Conservation (phyloP, 1,284 basidiomycete species). For the Pascua guehoae region DNA sequence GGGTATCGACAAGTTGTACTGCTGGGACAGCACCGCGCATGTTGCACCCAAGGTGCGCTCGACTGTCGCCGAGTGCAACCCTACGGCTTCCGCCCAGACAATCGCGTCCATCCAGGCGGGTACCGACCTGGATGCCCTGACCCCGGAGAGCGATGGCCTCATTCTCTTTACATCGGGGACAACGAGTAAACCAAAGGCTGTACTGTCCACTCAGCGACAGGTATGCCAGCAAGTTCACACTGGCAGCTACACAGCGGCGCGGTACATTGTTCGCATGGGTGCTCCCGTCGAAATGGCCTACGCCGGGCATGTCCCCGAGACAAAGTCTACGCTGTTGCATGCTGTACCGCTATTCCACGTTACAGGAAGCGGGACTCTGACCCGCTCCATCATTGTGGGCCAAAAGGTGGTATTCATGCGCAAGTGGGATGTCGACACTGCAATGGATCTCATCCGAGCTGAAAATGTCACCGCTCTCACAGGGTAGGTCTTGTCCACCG, state of each 20-base stretch:
- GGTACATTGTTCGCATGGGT: constrained; percentile 16
- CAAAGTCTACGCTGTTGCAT: constrained; percentile 19
- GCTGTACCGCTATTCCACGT: constrained; percentile 46
- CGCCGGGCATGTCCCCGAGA: constrained; percentile 14
- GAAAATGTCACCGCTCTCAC: constrained; percentile 32
- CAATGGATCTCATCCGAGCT: constrained; percentile 26
- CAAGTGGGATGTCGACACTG: constrained; percentile 31
- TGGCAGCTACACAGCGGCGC: constrained; percentile 15
- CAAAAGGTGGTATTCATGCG: constrained; percentile 36
- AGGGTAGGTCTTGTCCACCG: constrained; percentile 28
- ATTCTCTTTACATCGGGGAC: constrained; percentile 41
- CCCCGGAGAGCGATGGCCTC: constrained; percentile 37
- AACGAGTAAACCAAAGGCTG: constrained; percentile 36
- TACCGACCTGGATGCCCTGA: constrained; percentile 17
- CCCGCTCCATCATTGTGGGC: constrained; percentile 28
- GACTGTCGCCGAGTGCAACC: not conserved
- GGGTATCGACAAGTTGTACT: not conserved
- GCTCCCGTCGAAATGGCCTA: constrained; percentile 25
- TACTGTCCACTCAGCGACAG: constrained; percentile 37
- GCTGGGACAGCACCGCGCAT: not conserved
- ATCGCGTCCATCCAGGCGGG: constrained; percentile 1
- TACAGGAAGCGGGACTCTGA: constrained; percentile 23
- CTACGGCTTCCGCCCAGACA: not conserved
- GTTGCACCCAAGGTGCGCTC: not conserved
- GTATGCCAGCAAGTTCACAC: constrained; percentile 32